Base-by-base conservation (phyloP, 164 flowering plant species). In the Aristolochia contorta region DNA sequence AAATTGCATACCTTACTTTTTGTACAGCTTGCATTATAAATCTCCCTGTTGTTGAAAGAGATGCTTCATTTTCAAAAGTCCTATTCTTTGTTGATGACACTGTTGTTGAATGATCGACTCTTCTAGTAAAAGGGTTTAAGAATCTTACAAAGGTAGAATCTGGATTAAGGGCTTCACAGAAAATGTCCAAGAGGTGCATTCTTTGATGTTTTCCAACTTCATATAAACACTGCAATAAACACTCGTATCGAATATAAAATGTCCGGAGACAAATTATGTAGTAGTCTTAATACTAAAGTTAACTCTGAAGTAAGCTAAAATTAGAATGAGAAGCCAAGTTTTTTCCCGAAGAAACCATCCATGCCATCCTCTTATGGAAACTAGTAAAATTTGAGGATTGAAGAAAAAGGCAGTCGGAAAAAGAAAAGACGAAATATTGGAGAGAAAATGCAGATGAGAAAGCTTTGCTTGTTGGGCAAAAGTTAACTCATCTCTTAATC, bases 141-240 rank as follows among this genome's bases (percentile, higher is more conserved):
- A 61, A 63, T 64, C 58, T 68, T 47, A 65, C 59, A 24, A 63
- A 67, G 18, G 64, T 27, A 27, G 30, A 16, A 49, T 72, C 73
- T 65, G 89, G 88, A 79, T 87, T 83, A 65, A 86, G 83, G 27
- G 83, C 83, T 74, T 92, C 97, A 76, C 88, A 85, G 24, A 78
- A 72, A 47, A 87, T 64, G 67, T 87, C 94, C 24, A 93, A 70
- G 30, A 89, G 72, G 61, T 63, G 80, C 57, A 84, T 65, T 52
- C 78, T 77, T 23, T 65, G 68, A 66, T 23, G 43, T 74, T 78
- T 84, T 49, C 85, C 94, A 56, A 77, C 87, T 82, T 87, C 96
- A 82, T 79, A 67, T 19, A 89, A 70, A 67, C 92, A 85, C 96
- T 87, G 80, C 71, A 76, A 65, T 14, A 55, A n/a, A 19, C 14